Evolutionary conservation across 2,329 filamentous ascomycete genomes (phyloP).

Genomic region (Torrubiella hemipterigena): DNA sequence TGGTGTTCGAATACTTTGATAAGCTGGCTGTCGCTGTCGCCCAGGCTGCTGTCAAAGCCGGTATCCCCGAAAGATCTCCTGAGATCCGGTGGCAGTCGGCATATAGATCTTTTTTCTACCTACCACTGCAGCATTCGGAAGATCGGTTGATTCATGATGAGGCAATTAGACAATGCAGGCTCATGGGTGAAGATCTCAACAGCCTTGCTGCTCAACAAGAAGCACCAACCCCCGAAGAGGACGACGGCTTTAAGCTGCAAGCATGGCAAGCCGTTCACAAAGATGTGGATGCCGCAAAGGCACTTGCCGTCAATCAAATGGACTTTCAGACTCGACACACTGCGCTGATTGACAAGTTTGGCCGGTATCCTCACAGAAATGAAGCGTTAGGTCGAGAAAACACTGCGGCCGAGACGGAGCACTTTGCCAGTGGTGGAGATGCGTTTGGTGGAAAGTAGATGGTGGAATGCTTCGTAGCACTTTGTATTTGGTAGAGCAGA

Average conservation of each 20-base stretch:
- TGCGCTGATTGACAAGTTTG: slow-evolving; percentile 39
- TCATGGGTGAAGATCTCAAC: slow-evolving; percentile 20
- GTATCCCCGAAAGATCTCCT: slow-evolving; percentile 15
- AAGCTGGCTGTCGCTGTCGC: slow-evolving; percentile 35
- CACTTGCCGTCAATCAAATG: slow-evolving; percentile 11
- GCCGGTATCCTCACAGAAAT: slow-evolving; percentile 49
- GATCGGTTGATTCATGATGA: slow-evolving; percentile 29
- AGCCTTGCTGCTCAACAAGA: slow-evolving; percentile 15
- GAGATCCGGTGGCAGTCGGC: slow-evolving; percentile 20
- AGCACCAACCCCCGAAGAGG: slow-evolving; percentile 4
- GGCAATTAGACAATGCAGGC: slow-evolving; percentile 17
- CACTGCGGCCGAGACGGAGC: slow-evolving; percentile 37
- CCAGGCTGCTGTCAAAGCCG: slow-evolving; percentile 18
- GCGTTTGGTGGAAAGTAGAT: slow-evolving; percentile 18
- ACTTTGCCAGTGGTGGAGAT: slow-evolving; percentile 31
- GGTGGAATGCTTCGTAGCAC: no score
- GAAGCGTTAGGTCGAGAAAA: slow-evolving; percentile 31
- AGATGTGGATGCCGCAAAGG: slow-evolving; percentile 13
- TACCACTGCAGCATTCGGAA: slow-evolving; percentile 51
- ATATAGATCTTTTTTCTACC: slow-evolving; percentile 43
- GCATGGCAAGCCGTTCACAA: slow-evolving; percentile 15
- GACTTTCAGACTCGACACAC: slow-evolving; percentile 32
- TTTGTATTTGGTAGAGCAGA: no score
- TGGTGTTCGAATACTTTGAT: slow-evolving; percentile 45
- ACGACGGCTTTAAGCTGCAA: slow-evolving; percentile 12